Evolutionary conservation across 768 basidiomycete genomes (phyloP), one percentile per base, ranked within the genome.

Genomic region (Suillus tomentosus): DNA sequence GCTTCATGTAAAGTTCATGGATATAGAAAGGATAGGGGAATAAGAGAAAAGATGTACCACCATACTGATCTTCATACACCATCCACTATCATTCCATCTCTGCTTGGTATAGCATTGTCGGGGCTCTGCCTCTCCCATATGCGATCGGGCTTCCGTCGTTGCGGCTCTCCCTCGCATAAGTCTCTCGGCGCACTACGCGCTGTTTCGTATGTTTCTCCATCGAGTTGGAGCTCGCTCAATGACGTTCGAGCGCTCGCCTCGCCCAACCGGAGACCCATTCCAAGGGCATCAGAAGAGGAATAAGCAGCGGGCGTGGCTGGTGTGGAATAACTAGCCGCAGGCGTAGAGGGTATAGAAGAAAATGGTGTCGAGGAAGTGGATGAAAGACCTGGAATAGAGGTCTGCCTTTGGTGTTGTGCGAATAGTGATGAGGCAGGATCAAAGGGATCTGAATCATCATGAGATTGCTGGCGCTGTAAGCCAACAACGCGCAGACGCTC

Each of bases 401-500:
- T 62, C 3, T 58, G 39, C 24, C 57, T 58, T 17, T 69, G 66
- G 24, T 66, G 31, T 53, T 61, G 68, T 22, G 42, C 27, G 36
- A 61, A 62, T 10, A 58, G 61, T 10, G 69, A 66, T 36, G 53
- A 40, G 13, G 62, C 51, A 17, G 45, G 47, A 54, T 58, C 66
- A 24, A 59, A 43, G 1, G 24, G 37, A 27, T 66, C 66, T 47
- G 24, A n/a, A 2, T 61, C 11, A 37, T 65, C 71, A 65, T 61
- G 69, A 68, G 64, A 74, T 73, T 75, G 65, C 45, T 78, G 83
- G 15, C 92, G 84, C 66, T 92, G 89, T 47, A 94, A 77, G 6
- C 94, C 93, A 47, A 95, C 84, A 39, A 89, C 81, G 3, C 90
- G 86, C 17, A 95, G 79, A 5, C 93, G 86, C 55, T 91, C 90